phyloP scores from a whole-genome alignment of 352 stramenopile species.

The Saprolegnia parasitica region DNA sequence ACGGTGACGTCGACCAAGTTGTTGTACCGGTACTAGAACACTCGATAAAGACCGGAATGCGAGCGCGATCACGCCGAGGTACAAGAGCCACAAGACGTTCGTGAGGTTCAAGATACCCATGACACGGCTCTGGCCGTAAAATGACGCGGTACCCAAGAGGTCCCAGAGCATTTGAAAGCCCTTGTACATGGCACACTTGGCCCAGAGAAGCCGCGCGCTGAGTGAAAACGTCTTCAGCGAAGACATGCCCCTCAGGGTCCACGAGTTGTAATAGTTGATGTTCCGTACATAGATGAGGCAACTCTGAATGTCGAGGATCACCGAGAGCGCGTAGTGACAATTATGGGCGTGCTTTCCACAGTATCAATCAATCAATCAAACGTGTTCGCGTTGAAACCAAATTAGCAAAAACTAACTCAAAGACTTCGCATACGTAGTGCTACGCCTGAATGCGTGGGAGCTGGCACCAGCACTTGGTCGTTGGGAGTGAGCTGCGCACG shows the following conservation, averaged over 20 bases:
- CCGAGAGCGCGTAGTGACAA: background rate
- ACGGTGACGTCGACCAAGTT: background rate
- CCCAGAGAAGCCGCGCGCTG: conserved; percentile 15
- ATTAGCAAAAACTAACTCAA: too few relatives aligned
- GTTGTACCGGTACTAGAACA: too few relatives aligned
- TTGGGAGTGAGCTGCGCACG: too few relatives aligned
- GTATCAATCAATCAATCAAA: too few relatives aligned
- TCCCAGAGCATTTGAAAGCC: background rate
- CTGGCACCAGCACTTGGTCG: too few relatives aligned
- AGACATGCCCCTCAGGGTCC: background rate
- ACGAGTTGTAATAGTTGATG: conserved; percentile 8
- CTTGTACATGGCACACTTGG: conserved; percentile 15
- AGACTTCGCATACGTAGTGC: too few relatives aligned
- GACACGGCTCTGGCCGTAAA: background rate
- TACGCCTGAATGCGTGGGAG: too few relatives aligned
- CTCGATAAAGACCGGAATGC: conserved; percentile 10
- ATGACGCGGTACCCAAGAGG: background rate
- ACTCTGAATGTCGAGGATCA: background rate
- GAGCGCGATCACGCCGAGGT: conserved; percentile 12
- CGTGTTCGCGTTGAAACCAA: too few relatives aligned
- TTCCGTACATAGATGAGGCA: background rate
- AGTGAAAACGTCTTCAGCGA: conserved; percentile 11
- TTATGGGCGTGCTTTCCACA: too few relatives aligned
- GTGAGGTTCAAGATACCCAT: conserved; percentile 1
- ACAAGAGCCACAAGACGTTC: conserved; percentile 10